These are phyloP conservation scores for Gymnopilus junonius DNA, from an alignment of 768 basidiomycete species.

Conservation along the genomic window DNA sequence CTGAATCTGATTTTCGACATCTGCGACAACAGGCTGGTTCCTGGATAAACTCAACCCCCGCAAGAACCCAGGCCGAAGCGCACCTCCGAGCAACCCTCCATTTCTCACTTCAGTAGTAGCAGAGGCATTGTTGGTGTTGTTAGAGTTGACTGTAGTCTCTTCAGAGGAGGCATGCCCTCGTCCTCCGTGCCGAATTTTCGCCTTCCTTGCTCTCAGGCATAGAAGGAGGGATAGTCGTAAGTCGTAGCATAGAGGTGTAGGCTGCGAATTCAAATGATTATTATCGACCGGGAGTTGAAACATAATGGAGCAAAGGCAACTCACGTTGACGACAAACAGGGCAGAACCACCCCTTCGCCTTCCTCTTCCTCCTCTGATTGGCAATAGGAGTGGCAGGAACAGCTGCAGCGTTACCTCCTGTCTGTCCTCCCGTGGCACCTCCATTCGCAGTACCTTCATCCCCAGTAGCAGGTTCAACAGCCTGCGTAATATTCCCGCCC, in stretches of 20 bases:
- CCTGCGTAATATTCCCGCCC: slow-evolving; percentile 81
- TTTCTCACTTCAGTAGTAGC: slow-evolving; percentile 17
- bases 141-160: background rate
- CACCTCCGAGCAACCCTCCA: slow-evolving; percentile 26
- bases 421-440: slow-evolving; percentile 22
- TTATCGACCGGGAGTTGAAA: background rate
- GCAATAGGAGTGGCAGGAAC: slow-evolving; percentile 32
- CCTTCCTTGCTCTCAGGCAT: slow-evolving; percentile 28
- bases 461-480: slow-evolving; percentile 40
- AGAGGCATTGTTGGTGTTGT: background rate
- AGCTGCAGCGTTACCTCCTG: too few species aligned
- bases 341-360: slow-evolving; percentile 97
- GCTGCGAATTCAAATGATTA: slow-evolving; percentile 45
- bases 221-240: slow-evolving; percentile 71
- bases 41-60: slow-evolving; percentile 28
- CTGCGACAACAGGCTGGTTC: slow-evolving; percentile 21
- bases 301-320: slow-evolving; percentile 36
- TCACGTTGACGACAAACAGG: slow-evolving; percentile 94
- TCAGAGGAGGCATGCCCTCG: slow-evolving; percentile 16
- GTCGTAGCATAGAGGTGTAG: slow-evolving; percentile 85
- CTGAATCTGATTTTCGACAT: slow-evolving; percentile 37
- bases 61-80: slow-evolving; percentile 35
- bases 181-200: slow-evolving; percentile 27
- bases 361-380: slow-evolving; percentile 77
- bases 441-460: slow-evolving; percentile 26